Base-by-base conservation (phyloP, 352 stramenopile genomes). In the Globisporangium nagaii region DNA sequence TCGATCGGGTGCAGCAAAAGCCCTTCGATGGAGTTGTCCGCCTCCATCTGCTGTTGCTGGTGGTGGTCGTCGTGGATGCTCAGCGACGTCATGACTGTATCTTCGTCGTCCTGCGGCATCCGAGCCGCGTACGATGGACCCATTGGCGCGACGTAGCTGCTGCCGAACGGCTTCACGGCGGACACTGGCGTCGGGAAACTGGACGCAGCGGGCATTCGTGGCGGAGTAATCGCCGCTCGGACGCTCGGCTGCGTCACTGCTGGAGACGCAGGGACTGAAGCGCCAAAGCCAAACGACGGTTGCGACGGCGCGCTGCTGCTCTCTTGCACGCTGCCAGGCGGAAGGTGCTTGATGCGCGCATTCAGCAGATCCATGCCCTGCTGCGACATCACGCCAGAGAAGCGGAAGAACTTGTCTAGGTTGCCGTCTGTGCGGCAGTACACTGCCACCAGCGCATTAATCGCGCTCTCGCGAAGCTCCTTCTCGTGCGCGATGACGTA, bases 401-500 rank as follows among this genome's bases (percentile, higher is more conserved):
- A 84, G 2, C 77, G 75, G 56, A 86, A 90, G 56, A 93, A 95
- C 48, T 79, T 84, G 61, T 93, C 80, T 13, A 85, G 41, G 36
- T 92, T 79, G 19, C 68, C 69, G 27, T 89, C 82, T 7, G 67
- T 89, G 28, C 74, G 66, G 24, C 63, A 66, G 55, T 87, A 95
- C n/a, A 91, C 79, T 13, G 72, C 59, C 13, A 95, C 75, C 8
- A 95, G 51, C 0, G 75, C 61, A 43, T 75, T 84, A 36, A 95
- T 78, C 2, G 83, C 81, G 39, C 73, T 88, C 52, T 93, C 85
- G 13, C 85, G 83, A 13, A 93, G 68, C 51, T 92, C 85, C 51
- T 93, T 93, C 53, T 95, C 85, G 31, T 90, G 73, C 17, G 73
- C 83, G 10, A 74, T 70, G 6, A 92, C 79, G 32, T 78, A 89